Conservation (phyloP, 2,329 filamentous ascomycete species). For the Fusarium marasasianum region DNA sequence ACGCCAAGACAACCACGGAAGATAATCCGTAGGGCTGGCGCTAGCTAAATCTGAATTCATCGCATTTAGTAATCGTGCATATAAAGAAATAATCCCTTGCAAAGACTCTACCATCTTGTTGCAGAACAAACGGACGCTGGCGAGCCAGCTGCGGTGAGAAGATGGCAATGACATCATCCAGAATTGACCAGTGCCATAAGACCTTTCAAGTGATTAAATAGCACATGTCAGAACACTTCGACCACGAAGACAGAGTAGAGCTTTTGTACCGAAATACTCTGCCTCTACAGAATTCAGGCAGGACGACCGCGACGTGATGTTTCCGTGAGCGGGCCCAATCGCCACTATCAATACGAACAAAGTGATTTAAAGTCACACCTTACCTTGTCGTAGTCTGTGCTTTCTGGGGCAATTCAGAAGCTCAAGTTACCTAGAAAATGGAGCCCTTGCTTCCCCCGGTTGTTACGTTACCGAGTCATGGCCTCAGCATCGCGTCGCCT, state of each 20-base stretch:
- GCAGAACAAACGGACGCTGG: no score
- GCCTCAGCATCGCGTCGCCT: slow-evolving; percentile 1
- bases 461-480: slow-evolving; percentile 18
- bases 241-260: accelerated
- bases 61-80: no score
- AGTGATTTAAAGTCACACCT: neutral
- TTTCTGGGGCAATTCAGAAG: slow-evolving; percentile 3
- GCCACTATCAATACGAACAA: neutral
- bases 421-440: neutral
- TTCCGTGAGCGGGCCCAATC: neutral
- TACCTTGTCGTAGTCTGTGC: neutral
- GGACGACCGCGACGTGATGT: neutral
- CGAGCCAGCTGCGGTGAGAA: neutral
- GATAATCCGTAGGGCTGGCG: neutral
- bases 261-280: neutral
- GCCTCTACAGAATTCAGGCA: neutral
- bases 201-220: no score
- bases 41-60: neutral
- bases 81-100: neutral
- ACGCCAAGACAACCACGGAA: neutral
- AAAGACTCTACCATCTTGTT: neutral
- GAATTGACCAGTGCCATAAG: no score
- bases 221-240: accelerated
- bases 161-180: neutral
- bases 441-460: neutral